These are phyloP conservation scores for Gossypium trilobum DNA, from an alignment of 441 rosid genomes.

Conservation along the genomic window DNA sequence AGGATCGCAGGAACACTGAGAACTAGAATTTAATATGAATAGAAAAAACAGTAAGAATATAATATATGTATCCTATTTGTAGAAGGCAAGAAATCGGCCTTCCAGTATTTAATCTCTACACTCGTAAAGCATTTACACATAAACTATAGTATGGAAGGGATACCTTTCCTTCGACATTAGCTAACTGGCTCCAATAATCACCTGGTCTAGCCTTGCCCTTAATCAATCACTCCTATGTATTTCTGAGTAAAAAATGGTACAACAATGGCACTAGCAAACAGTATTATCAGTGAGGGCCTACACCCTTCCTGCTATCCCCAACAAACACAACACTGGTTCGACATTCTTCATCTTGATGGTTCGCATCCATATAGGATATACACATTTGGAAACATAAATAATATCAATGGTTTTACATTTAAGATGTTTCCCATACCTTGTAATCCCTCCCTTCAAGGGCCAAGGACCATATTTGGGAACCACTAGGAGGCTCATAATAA, in stretches of 20 bases:
- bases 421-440: constrained; percentile 80
- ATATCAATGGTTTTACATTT: constrained; percentile 10
- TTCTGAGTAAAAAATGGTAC: background rate
- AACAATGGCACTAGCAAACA: background rate
- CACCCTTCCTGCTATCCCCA: background rate
- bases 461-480: constrained; percentile 43
- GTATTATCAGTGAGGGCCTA: background rate
- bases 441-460: constrained; percentile 61
- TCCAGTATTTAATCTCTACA: background rate
- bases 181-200: constrained; percentile 5
- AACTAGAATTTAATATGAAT: background rate
- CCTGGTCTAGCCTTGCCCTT: background rate
- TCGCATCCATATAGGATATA: background rate
- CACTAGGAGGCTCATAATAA: constrained; percentile 57
- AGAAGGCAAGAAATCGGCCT: background rate
- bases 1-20: background rate
- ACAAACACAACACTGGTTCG: constrained; percentile 2
- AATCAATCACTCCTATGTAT: background rate
- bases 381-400: background rate
- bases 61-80: background rate
- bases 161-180: background rate
- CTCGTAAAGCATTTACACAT: background rate
- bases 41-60: background rate
- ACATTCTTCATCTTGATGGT: constrained; percentile 6
- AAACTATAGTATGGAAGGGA: background rate